phyloP scores from a whole-genome alignment of 345 rosid species.

The Reutealis trisperma region DNA sequence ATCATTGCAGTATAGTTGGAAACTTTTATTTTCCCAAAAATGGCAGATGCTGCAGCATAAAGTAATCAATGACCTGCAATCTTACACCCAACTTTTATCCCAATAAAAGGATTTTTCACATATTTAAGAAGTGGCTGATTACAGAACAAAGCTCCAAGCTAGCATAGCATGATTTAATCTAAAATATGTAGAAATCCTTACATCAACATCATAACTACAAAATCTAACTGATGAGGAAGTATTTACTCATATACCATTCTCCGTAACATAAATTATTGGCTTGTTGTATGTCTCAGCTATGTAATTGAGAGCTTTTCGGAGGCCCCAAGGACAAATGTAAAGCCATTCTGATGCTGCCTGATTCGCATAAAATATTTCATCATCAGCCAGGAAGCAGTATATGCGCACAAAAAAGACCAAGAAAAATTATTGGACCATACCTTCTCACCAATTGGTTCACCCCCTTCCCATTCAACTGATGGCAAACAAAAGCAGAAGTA shows the following conservation, averaged over 20 bases:
- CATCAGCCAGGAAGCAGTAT: constrained; percentile 8
- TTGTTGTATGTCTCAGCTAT: constrained; percentile 58
- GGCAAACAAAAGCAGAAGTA: neutral
- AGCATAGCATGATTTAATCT: neutral
- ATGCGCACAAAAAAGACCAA: neutral
- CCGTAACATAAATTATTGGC: constrained; percentile 68
- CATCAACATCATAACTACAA: constrained; percentile 6
- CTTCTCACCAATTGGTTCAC: constrained; percentile 78
- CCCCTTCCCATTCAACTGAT: constrained; percentile 73
- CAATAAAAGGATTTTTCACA: neutral
- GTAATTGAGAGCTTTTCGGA: constrained; percentile 69
- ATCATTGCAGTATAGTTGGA: neutral
- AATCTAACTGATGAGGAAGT: neutral
- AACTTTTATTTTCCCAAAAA: neutral
- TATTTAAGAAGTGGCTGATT: neutral
- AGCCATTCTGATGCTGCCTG: constrained; percentile 99
- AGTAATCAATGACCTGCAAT: neutral
- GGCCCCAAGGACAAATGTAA: constrained; percentile 88
- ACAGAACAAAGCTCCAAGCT: neutral
- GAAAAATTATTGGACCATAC: constrained; percentile 32
- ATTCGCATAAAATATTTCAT: constrained; percentile 26
- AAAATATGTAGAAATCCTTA: neutral
- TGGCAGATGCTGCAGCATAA: neutral
- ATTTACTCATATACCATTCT: constrained; percentile 57
- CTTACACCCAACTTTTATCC: neutral